Percentiles rank a stretch among this genome's conserved stretches.
phyloP scores from a whole-genome alignment of 257 asterid genomes.

The Salvia hispanica region DNA sequence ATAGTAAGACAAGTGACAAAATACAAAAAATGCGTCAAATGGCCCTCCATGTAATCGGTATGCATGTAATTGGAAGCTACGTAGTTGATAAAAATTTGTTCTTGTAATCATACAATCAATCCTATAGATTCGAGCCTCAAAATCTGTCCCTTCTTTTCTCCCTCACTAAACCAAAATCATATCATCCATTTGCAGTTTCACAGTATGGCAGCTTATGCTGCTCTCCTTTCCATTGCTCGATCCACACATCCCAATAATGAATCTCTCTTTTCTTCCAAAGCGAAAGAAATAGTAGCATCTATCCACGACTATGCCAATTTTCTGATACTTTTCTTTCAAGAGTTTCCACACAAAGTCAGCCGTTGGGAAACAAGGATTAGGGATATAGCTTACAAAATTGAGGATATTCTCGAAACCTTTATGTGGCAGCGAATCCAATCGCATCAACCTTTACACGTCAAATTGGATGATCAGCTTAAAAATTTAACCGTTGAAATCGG shows the following conservation, averaged over 20 bases:
- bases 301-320: background rate
- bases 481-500: background rate
- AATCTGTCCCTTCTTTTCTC: too few relatives aligned
- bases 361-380: constrained; percentile 6
- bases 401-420: constrained; percentile 4
- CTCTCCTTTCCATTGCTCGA: constrained; percentile 27
- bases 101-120: too few relatives aligned
- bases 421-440: too few relatives aligned
- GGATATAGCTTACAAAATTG: background rate
- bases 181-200: too few relatives aligned
- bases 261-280: background rate
- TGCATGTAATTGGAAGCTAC: too few relatives aligned
- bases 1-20: too few relatives aligned
- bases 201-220: constrained; percentile 27
- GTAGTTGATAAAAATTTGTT: too few relatives aligned
- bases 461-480: background rate
- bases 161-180: too few relatives aligned
- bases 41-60: too few relatives aligned
- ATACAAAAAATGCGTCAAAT: too few relatives aligned
- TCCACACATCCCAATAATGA: constrained; percentile 1
- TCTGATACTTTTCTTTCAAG: background rate
- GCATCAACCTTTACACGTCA: background rate
- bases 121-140: too few relatives aligned
- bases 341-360: background rate
- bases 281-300: background rate